These are phyloP conservation scores for Alnus rubra DNA, from an alignment of 306 rosid genomes.

Conservation along the genomic window DNA sequence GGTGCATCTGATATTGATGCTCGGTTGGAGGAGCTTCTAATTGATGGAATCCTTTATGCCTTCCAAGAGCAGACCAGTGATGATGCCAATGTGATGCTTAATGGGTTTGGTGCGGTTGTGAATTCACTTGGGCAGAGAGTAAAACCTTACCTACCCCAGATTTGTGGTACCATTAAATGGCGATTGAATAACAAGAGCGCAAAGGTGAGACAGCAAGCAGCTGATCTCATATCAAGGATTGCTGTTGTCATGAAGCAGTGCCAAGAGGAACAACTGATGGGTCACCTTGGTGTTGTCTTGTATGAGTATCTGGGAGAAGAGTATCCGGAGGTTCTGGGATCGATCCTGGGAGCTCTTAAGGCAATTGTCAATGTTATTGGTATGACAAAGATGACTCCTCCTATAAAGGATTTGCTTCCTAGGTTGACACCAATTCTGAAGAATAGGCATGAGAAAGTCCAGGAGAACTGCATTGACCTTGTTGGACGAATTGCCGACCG, in stretches of 20 bases:
- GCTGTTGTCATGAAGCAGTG: constrained; percentile 99
- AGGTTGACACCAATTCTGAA: constrained; percentile 92
- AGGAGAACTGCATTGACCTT: constrained; percentile 94
- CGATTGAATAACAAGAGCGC: constrained; percentile 96
- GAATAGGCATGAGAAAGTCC: constrained; percentile 96
- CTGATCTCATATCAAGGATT: constrained; percentile 92
- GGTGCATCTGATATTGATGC: constrained; percentile 91
- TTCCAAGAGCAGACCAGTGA: constrained; percentile 99
- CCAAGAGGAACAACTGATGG: constrained; percentile 95
- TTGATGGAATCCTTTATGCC: constrained; percentile 94
- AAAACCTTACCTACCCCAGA: constrained; percentile 89
- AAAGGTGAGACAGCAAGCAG: constrained; percentile 95
- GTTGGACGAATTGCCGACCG: constrained; percentile 97
- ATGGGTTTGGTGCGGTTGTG: constrained; percentile 93
- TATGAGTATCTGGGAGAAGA: constrained; percentile 97
- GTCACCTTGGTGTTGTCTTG: constrained; percentile 96
- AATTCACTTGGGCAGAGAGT: constrained; percentile 97
- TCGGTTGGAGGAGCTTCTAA: constrained; percentile 89
- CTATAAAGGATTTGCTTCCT: constrained; percentile 93
- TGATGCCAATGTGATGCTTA: constrained; percentile 97
- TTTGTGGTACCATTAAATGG: constrained; percentile 98
- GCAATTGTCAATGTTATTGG: constrained; percentile 97
- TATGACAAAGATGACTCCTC: constrained; percentile 99
- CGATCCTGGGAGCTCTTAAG: constrained; percentile 90
- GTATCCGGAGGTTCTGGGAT: constrained; percentile 93